Evolutionary conservation across 164 flowering plant genomes (phyloP).

Genomic region (Sextonia rubra): DNA sequence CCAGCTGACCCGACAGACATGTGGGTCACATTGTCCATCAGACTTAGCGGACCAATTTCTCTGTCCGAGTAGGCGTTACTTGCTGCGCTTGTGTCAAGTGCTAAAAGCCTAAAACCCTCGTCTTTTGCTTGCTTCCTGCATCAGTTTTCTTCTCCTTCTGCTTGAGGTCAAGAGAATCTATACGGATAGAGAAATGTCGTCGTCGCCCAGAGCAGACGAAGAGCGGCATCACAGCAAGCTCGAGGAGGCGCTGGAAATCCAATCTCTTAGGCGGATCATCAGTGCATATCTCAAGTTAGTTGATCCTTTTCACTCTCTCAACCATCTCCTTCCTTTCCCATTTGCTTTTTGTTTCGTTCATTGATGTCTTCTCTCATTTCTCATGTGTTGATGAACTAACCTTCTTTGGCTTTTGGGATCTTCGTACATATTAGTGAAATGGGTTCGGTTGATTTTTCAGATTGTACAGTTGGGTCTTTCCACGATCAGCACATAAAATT

Average conservation of each 20-base stretch:
- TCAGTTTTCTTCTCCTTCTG: not conserved
- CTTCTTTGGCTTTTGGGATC: not conserved
- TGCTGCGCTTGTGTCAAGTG: too few relatives aligned
- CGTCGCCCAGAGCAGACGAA: not conserved
- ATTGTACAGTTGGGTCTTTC: too few relatives aligned
- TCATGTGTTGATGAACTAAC: not conserved
- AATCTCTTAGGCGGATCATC: constrained; percentile 84
- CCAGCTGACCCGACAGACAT: too few relatives aligned
- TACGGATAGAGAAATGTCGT: not conserved
- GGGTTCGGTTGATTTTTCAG: not conserved
- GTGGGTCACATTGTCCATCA: too few relatives aligned
- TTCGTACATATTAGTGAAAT: not conserved
- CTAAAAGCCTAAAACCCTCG: not conserved
- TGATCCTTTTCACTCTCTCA: not conserved
- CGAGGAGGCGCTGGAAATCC: constrained; percentile 84
- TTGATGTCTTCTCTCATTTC: not conserved
- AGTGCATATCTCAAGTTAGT: constrained; percentile 85
- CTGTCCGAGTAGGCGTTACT: too few relatives aligned
- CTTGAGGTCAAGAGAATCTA: not conserved
- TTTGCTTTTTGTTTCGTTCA: not conserved
- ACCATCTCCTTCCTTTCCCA: not conserved
- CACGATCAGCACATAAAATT: too few relatives aligned
- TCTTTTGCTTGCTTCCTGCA: not conserved
- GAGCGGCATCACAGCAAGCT: constrained; percentile 36
- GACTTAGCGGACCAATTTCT: too few relatives aligned